phyloP scores from a whole-genome alignment of 2,329 filamentous ascomycete genomes.

The Alternaria infectoria region DNA sequence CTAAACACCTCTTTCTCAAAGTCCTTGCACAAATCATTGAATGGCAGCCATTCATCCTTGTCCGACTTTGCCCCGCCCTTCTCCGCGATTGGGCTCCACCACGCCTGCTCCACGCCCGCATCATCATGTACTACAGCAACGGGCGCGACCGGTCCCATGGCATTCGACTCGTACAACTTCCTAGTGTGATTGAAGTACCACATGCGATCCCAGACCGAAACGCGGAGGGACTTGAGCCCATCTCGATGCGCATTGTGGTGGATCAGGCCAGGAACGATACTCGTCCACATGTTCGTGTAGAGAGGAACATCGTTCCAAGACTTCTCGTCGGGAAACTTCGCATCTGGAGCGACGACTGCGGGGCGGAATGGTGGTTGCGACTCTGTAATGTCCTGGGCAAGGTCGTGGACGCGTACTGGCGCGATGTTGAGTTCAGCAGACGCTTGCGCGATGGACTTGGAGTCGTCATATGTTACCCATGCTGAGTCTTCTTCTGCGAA shows the following conservation, averaged over 20 bases:
- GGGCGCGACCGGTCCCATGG: not conserved
- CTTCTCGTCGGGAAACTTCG: not conserved
- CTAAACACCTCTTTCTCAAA: conserved; percentile 1
- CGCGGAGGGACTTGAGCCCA: not conserved
- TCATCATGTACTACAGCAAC: not conserved
- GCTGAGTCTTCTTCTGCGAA: conserved; percentile 4
- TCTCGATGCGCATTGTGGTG: conserved; percentile 3
- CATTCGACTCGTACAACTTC: not conserved
- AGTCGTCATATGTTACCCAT: not conserved
- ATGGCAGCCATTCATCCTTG: not conserved
- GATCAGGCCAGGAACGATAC: not conserved
- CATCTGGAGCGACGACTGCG: not conserved
- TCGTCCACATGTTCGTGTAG: conserved; percentile 3
- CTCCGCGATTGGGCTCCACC: conserved; percentile 3
- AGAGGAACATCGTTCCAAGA: not conserved
- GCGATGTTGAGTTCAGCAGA: not conserved
- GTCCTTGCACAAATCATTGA: not conserved
- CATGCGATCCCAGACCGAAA: not conserved
- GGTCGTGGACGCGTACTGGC: not conserved
- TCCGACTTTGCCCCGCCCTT: conserved; percentile 1
- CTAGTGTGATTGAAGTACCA: not conserved
- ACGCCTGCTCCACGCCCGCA: not conserved
- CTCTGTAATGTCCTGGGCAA: not conserved
- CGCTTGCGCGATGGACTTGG: not conserved
- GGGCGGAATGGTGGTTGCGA: not conserved